Percentiles rank a stretch among this genome's conserved stretches.
These are phyloP conservation scores for Colletotrichum liaoningense DNA, from an alignment of 2,329 filamentous ascomycete genomes.

Conservation along the genomic window DNA sequence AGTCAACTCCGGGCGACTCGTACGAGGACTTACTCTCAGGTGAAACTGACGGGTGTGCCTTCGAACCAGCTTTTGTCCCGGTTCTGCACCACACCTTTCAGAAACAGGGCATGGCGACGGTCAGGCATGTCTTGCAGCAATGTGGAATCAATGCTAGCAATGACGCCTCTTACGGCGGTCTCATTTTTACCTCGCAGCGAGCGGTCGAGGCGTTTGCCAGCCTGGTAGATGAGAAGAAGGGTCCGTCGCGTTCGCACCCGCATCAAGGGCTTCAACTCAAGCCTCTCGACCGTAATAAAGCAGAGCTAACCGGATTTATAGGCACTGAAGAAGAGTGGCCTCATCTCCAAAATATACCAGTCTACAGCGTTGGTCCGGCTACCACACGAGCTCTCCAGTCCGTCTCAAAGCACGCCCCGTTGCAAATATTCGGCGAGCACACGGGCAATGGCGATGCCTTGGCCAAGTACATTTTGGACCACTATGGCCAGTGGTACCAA, in stretches of 20 bases:
- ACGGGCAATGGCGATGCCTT: constrained; percentile 88
- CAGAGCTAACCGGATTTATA: constrained; percentile 19
- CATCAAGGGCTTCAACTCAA: neutral
- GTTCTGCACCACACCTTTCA: constrained; percentile 80
- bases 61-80: constrained; percentile 78
- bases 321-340: constrained; percentile 54
- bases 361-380: constrained; percentile 86
- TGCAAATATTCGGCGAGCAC: constrained; percentile 80
- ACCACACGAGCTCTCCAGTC: constrained; percentile 79
- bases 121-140: constrained; percentile 62
- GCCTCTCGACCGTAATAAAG: neutral
- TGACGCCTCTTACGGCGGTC: constrained; percentile 71
- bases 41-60: constrained; percentile 54
- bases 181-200: constrained; percentile 87
- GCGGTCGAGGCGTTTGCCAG: constrained; percentile 82
- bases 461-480: constrained; percentile 80
- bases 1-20: constrained; percentile 75
- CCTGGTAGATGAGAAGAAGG: constrained; percentile 67
- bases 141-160: constrained; percentile 51
- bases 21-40: constrained; percentile 76
- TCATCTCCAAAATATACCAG: constrained; percentile 65
- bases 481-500: constrained; percentile 72
- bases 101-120: constrained; percentile 64
- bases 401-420: constrained; percentile 58
- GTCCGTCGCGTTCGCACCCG: constrained; percentile 46